phyloP scores from a whole-genome alignment of 1,284 basidiomycete genomes.

The Termitomyces sp. region DNA sequence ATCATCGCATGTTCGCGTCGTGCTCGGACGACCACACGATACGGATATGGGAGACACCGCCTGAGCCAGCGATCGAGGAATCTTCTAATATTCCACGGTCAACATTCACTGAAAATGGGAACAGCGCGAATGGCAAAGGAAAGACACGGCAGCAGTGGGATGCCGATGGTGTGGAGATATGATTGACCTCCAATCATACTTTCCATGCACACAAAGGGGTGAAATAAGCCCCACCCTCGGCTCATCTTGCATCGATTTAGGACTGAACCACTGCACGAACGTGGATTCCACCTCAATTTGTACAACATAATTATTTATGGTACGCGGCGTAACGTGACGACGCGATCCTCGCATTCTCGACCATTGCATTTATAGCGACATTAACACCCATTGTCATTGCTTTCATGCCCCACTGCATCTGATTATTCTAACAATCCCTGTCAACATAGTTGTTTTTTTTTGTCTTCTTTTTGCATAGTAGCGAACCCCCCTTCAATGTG shows the following conservation, averaged over 20 bases:
- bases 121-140: slow-evolving; percentile 52
- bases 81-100: slow-evolving; percentile 11
- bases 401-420: slow-evolving; percentile 17
- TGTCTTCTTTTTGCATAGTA: slow-evolving; percentile 18
- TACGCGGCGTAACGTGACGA: background rate
- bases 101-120: slow-evolving; percentile 22
- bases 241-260: slow-evolving; percentile 3
- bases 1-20: slow-evolving; percentile 87
- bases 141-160: slow-evolving; percentile 56
- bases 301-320: slow-evolving; percentile 4
- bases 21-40: slow-evolving; percentile 87
- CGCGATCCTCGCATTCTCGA: background rate
- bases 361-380: slow-evolving; percentile 16
- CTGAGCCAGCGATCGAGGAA: slow-evolving; percentile 23
- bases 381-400: slow-evolving; percentile 4
- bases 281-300: background rate
- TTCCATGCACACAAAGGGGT: background rate
- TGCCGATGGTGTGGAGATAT: slow-evolving; percentile 24
- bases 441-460: slow-evolving; percentile 11
- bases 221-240: background rate
- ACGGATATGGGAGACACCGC: slow-evolving; percentile 75
- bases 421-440: slow-evolving; percentile 12
- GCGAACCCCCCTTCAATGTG: slow-evolving; percentile 14
- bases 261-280: background rate
- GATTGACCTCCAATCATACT: background rate